phyloP scores from a whole-genome alignment of 2,329 filamentous ascomycete genomes.

The Rhinocladiella mackenziei region DNA sequence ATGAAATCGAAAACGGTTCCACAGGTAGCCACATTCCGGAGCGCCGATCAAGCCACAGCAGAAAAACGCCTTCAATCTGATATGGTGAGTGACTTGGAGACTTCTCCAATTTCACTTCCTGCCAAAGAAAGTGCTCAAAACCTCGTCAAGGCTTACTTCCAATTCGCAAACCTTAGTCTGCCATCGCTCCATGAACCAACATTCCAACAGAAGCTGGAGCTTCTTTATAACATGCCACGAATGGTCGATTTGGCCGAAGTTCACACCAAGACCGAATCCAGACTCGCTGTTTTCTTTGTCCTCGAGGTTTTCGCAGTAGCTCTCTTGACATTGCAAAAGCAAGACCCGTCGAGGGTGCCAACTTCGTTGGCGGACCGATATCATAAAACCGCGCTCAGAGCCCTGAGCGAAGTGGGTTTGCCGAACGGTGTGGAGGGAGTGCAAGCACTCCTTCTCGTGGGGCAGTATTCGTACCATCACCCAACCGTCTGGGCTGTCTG shows the following conservation, averaged over 20 bases:
- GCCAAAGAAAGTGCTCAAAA: conserved; percentile 10
- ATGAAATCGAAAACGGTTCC: conserved; percentile 4
- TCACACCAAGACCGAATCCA: conserved; percentile 7
- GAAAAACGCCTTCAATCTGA: not conserved
- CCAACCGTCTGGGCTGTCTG: conserved; percentile 14
- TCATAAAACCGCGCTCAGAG: conserved; percentile 8
- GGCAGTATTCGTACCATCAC: conserved; percentile 19
- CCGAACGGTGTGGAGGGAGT: conserved; percentile 12
- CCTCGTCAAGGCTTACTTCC: conserved; percentile 16
- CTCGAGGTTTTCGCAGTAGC: conserved; percentile 17
- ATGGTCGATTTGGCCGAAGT: conserved; percentile 6
- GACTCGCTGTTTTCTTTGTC: conserved; percentile 12
- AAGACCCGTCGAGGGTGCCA: conserved; percentile 16
- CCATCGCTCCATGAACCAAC: conserved; percentile 15
- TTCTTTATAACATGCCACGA: conserved; percentile 6
- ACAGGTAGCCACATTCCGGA: not conserved
- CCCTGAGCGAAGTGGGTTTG: conserved; percentile 7
- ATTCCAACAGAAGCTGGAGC: conserved; percentile 7
- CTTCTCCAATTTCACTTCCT: conserved; percentile 11
- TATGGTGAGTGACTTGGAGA: conserved; percentile 13
- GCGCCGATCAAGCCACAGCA: not conserved
- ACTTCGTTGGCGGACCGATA: conserved; percentile 17
- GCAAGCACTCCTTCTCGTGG: conserved; percentile 15
- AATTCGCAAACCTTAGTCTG: conserved; percentile 15
- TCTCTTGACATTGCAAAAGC: conserved; percentile 14